Conservation (phyloP, 164 flowering plant genomes). For the Brasenia schreberi region DNA sequence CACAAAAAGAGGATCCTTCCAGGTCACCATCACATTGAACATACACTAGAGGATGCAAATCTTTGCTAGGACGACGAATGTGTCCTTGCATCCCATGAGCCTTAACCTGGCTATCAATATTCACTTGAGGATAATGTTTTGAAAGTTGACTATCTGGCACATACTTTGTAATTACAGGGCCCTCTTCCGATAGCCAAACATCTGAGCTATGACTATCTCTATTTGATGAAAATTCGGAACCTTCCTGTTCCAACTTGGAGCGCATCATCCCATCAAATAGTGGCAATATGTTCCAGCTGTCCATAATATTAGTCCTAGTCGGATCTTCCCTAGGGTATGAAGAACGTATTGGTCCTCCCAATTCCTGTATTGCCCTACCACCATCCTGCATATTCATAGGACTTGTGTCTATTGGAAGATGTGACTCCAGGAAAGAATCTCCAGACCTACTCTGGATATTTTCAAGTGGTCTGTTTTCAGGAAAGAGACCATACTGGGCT, state of each 20-base stretch:
- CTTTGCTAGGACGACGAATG: constrained; percentile 16
- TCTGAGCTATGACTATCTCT: background rate
- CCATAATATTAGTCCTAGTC: background rate
- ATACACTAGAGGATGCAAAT: constrained; percentile 13
- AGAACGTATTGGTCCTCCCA: background rate
- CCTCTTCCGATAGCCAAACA: background rate
- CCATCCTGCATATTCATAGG: constrained; percentile 19
- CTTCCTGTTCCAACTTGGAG: background rate
- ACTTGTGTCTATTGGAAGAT: background rate
- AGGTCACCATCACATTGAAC: constrained; percentile 19
- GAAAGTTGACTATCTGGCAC: constrained; percentile 13
- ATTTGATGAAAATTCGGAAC: background rate
- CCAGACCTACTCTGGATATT: background rate
- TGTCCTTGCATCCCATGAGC: constrained; percentile 15
- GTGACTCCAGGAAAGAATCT: background rate
- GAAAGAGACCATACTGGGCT: background rate
- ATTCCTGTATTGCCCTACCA: background rate
- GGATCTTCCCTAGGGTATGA: background rate
- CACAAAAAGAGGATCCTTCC: constrained; percentile 10
- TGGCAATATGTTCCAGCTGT: background rate
- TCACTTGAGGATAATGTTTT: constrained; percentile 10
- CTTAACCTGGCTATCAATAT: constrained; percentile 13
- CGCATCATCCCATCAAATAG: background rate
- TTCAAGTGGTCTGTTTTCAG: background rate
- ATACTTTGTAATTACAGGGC: background rate